Evolutionary conservation across 345 rosid genomes (phyloP), one percentile per base, ranked within the genome.

Genomic region (Aethionema arabicum): DNA sequence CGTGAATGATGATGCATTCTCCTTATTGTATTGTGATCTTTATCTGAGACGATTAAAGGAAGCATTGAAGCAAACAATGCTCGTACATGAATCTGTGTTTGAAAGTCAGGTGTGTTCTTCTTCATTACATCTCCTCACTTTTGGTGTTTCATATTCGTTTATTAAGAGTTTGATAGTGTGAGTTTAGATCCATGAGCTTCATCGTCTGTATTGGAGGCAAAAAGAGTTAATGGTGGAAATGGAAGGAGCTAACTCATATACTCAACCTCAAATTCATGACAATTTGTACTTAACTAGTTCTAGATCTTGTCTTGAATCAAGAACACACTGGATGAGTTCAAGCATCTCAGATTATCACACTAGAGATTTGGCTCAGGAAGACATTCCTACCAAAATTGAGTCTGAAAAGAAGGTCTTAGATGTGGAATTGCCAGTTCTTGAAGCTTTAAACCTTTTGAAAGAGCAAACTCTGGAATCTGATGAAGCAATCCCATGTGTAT

Each of bases 1-100:
- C 9, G 31, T 49, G 30, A 15, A 43, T 29, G 58, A 66, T 76
- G 79, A 66, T 41, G 16, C 72, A 38, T 49, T 61, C 46, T 65
- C 74, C 16, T 41, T 54, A 8, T 8, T 66, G 16, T 70, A 53
- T 62, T 40, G 61, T 1, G 69, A 58, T 48, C 66, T 56, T 49
- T 72, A 69, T 52, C 49, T 66, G 49, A 67, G 57, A 31, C 67
- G 32, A 49, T 51, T 55, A 68, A 82, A 78, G 67, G 85, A 66
- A 51, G 39, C 56, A 46, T 4, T 82, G 48, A 76, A 72, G 67
- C 80, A 75, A 61, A 80, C 78, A 67, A 85, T 82, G 74, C 85
- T 85, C 46, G 76, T 71, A 33, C 90, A 85, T 16, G 85, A 85
- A 64, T 77, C 82, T 51, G 69, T 72, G 59, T 82, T 82, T 71